These are phyloP conservation scores for Hyphodiscus hymeniophilus DNA, from an alignment of 495 filamentous ascomycete species.

Conservation along the genomic window DNA sequence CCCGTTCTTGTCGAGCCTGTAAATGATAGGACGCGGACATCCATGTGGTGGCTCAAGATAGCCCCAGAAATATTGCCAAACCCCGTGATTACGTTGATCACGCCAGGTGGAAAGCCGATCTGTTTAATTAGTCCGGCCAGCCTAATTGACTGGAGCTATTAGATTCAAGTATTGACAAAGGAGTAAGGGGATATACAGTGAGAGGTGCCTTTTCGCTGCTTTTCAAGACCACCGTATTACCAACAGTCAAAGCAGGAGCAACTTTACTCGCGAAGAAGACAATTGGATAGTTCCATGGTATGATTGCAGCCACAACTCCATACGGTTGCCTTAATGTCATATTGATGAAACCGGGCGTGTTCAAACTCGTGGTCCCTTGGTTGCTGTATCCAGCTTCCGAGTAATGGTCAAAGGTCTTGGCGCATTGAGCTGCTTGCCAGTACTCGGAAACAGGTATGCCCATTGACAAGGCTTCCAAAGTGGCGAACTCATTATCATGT, in stretches of 20 bases:
- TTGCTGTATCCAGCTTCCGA: constrained; percentile 26
- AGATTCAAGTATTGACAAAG: constrained; percentile 84
- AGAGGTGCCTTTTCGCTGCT: constrained; percentile 69
- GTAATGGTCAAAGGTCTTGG: constrained; percentile 23
- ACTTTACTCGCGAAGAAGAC: constrained; percentile 30
- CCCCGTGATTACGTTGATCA: constrained; percentile 89
- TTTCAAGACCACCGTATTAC: constrained; percentile 70
- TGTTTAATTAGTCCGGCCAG: constrained; percentile 73
- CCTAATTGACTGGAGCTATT: constrained; percentile 79
- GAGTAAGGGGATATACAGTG: constrained; percentile 50
- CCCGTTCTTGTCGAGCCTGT: constrained; percentile 88
- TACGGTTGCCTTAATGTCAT: constrained; percentile 74
- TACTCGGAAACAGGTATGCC: constrained; percentile 33
- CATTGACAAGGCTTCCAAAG: constrained; percentile 46
- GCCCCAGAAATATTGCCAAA: constrained; percentile 81
- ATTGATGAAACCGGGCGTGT: constrained; percentile 17
- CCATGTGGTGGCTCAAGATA: constrained; percentile 87
- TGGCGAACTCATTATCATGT: constrained; percentile 55
- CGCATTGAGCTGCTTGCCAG: constrained; percentile 31
- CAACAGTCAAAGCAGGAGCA: constrained; percentile 59
- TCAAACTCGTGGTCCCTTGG: constrained; percentile 10
- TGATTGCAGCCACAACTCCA: constrained; percentile 43
- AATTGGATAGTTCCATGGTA: constrained; percentile 44
- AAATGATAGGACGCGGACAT: constrained; percentile 95
- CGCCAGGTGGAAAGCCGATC: constrained; percentile 90